Conservation (phyloP, 2,329 filamentous ascomycete species). For the Lachnellula cervina region DNA sequence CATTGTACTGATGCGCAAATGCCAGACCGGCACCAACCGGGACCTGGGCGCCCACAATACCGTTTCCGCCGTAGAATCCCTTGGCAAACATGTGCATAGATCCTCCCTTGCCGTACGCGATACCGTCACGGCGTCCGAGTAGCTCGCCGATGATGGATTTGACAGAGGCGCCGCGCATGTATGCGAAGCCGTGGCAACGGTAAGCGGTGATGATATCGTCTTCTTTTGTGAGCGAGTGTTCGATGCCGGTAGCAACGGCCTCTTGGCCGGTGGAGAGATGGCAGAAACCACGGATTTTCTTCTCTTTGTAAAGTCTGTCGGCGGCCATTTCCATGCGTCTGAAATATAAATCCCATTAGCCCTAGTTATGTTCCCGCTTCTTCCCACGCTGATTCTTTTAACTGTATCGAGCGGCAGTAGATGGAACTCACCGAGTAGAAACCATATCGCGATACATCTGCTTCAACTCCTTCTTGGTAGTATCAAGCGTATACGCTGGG, state of each 20-base stretch:
- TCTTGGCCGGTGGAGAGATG: slow-evolving; percentile 97
- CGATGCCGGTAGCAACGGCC: slow-evolving; percentile 93
- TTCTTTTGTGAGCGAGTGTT: slow-evolving; percentile 85
- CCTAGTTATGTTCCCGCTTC: not conserved
- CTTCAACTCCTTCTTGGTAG: slow-evolving; percentile 97
- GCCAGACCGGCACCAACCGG: slow-evolving; percentile 94
- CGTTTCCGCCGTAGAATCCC: slow-evolving; percentile 97
- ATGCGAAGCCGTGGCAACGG: slow-evolving; percentile 96
- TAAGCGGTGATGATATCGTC: slow-evolving; percentile 98
- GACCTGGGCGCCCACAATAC: slow-evolving; percentile 97
- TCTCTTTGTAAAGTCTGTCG: slow-evolving; percentile 99
- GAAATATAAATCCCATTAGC: slow-evolving; percentile 12
- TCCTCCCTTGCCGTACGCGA: slow-evolving; percentile 97
- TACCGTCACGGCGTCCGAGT: slow-evolving; percentile 90
- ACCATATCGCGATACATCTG: slow-evolving; percentile 99
- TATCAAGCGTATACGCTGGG: slow-evolving; percentile 84
- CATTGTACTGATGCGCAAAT: slow-evolving; percentile 93
- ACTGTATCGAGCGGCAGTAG: not conserved
- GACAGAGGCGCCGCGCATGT: slow-evolving; percentile 90
- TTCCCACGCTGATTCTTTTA: not conserved
- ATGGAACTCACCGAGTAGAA: slow-evolving; percentile 66
- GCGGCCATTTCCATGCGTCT: slow-evolving; percentile 99
- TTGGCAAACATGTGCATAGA: slow-evolving; percentile 99
- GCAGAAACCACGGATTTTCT: slow-evolving; percentile 99
- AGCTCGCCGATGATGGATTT: slow-evolving; percentile 95